These are phyloP conservation scores for Rubus parviflorus DNA, from an alignment of 306 rosid genomes.

Conservation along the genomic window DNA sequence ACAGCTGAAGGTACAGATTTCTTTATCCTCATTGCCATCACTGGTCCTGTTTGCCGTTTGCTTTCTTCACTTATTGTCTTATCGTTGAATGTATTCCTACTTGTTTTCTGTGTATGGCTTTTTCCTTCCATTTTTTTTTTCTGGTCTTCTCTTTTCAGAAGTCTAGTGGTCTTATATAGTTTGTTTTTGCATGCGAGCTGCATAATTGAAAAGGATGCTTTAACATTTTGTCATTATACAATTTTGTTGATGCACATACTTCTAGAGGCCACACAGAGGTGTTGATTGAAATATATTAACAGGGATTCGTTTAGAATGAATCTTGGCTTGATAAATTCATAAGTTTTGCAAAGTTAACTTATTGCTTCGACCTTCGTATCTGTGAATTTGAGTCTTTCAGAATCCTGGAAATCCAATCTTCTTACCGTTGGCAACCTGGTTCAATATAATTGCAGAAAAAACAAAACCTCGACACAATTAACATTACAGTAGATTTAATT, in stretches of 20 bases:
- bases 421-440: neutral
- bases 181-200: neutral
- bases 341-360: neutral
- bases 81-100: neutral
- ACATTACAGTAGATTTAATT: neutral
- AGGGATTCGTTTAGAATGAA: neutral
- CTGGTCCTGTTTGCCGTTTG: neutral
- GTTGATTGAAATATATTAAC: neutral
- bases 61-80: constrained; percentile 18
- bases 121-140: neutral
- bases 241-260: neutral
- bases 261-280: neutral
- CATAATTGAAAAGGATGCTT: neutral
- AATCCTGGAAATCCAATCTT: neutral
- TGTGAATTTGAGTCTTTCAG: neutral
- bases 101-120: neutral
- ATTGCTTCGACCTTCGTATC: neutral
- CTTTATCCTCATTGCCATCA: neutral
- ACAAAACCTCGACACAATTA: neutral
- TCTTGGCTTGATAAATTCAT: neutral
- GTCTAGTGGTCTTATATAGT: neutral
- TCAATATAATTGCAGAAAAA: neutral
- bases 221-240: neutral
- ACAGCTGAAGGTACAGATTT: constrained; percentile 48
- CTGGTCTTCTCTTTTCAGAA: neutral